Percentiles rank a stretch among this genome's conserved stretches.
Evolutionary conservation across 2,329 filamentous ascomycete genomes (phyloP).

Genomic region (Lachnellula hyalina): DNA sequence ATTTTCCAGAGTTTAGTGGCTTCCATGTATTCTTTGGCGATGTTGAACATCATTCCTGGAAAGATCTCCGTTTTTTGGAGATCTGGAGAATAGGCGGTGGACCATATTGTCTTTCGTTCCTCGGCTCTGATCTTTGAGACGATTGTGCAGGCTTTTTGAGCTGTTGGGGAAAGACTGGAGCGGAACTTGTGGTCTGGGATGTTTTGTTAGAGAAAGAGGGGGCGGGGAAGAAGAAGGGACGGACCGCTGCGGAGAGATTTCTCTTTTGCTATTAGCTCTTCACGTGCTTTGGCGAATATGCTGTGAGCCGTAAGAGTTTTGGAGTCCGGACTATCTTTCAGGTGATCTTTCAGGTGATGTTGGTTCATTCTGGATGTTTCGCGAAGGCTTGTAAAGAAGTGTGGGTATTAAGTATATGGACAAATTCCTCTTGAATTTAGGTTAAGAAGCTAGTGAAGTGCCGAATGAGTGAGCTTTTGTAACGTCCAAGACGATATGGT

Average conservation of each 20-base stretch:
- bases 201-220: background rate
- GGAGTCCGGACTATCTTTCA: background rate
- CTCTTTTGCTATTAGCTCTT: constrained; percentile 9
- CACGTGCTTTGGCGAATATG: constrained; percentile 1
- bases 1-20: constrained; percentile 77
- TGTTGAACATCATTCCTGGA: constrained; percentile 85
- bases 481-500: background rate
- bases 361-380: background rate
- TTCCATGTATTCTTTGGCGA: constrained; percentile 77
- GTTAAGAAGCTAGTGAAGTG: background rate
- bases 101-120: constrained; percentile 73
- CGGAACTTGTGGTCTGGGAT: constrained; percentile 60
- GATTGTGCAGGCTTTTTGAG: constrained; percentile 67
- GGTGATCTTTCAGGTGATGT: background rate
- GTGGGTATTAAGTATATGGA: background rate
- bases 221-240: background rate
- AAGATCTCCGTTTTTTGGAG: constrained; percentile 61
- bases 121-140: constrained; percentile 70
- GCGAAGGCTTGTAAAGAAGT: background rate
- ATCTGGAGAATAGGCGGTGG: constrained; percentile 60
- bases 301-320: background rate
- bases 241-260: constrained; percentile 18
- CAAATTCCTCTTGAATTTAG: background rate
- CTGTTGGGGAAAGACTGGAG: constrained; percentile 68
- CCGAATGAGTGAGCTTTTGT: background rate